Conservation (phyloP, 2,329 filamentous ascomycete species). For the Pestalotiopsis sp. region DNA sequence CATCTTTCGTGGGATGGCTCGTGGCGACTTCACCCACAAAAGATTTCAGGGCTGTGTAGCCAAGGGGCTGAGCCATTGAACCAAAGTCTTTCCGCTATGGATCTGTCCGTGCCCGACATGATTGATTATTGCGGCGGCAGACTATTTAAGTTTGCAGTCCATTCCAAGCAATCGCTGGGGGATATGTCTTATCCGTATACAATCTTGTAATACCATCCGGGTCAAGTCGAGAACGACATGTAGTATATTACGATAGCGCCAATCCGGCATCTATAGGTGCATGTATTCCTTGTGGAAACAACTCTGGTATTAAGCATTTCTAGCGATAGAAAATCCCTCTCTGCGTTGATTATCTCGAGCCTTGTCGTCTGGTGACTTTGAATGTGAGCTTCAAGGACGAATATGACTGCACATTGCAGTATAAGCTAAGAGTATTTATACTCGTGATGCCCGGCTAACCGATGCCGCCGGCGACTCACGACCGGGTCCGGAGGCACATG, state of each 20-base stretch:
- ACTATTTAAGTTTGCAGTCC: not conserved
- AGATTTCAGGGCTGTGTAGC: not conserved
- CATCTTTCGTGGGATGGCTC: not conserved
- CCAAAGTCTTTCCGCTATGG: not conserved
- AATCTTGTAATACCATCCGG: not conserved
- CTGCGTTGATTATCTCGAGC: too few relatives aligned
- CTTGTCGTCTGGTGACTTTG: too few relatives aligned
- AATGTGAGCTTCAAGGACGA: too few relatives aligned
- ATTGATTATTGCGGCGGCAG: not conserved
- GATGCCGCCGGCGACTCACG: too few relatives aligned
- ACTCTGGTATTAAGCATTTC: too few relatives aligned
- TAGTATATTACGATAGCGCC: not conserved
- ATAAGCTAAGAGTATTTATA: too few relatives aligned
- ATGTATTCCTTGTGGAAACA: too few relatives aligned
- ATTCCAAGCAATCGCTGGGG: not conserved
- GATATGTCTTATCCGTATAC: too few relatives aligned
- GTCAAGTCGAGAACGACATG: not conserved
- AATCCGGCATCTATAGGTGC: not conserved
- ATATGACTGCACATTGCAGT: too few relatives aligned
- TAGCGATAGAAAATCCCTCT: too few relatives aligned
- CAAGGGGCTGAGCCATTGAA: not conserved
- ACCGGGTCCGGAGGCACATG: too few relatives aligned
- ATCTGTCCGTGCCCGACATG: not conserved
- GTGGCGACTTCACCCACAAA: not conserved
- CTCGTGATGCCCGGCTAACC: too few relatives aligned